Evolutionary conservation across 2,329 filamentous ascomycete genomes (phyloP).

Genomic region (Fusarium sp.): DNA sequence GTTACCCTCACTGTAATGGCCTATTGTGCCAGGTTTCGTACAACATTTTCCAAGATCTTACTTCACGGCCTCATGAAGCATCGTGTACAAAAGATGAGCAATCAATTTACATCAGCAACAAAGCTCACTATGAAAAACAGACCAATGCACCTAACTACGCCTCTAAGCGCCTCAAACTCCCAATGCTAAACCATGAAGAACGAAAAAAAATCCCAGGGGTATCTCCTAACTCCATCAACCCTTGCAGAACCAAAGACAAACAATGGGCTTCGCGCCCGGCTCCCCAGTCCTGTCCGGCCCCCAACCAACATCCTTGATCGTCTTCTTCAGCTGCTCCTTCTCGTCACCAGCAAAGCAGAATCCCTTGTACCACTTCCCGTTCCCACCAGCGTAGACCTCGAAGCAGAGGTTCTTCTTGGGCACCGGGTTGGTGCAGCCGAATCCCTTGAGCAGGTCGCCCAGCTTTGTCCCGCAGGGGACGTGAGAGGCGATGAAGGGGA

Average conservation of each 20-base stretch:
- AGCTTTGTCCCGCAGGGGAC: conserved; percentile 66
- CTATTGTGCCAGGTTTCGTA: too few relatives aligned
- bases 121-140: neutral
- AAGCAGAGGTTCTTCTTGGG: conserved; percentile 67
- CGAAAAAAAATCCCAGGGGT: neutral
- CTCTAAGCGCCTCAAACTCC: neutral
- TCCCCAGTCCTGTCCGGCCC: conserved; percentile 62
- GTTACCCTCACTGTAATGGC: too few relatives aligned
- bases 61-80: too few relatives aligned
- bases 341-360: conserved; percentile 64
- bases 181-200: neutral
- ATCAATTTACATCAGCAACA: neutral
- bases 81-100: neutral
- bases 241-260: conserved; percentile 72
- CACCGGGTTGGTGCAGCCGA: conserved; percentile 65
- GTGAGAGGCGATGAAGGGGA: conserved; percentile 62
- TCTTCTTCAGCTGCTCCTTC: conserved; percentile 59
- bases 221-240: conserved; percentile 55
- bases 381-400: conserved; percentile 66
- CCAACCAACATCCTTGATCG: conserved; percentile 70
- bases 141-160: neutral
- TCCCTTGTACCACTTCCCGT: conserved; percentile 70
- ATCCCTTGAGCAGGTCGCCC: conserved; percentile 67
- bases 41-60: too few relatives aligned
- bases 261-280: conserved; percentile 62